Conservation (phyloP, 805 yeast species). For the Saccharomyces mikatae region DNA sequence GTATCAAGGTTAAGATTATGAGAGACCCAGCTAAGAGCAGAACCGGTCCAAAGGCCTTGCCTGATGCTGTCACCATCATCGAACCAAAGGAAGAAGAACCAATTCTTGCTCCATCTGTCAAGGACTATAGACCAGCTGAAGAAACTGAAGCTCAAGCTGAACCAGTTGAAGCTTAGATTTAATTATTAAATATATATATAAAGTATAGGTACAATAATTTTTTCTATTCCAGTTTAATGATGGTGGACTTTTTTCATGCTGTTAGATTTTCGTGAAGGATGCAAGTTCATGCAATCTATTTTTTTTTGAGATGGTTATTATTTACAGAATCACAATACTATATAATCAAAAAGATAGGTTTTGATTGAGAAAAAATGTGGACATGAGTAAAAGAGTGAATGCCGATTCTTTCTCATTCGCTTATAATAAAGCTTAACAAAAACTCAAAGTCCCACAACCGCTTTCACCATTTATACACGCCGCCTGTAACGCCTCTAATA, state of each 20-base stretch:
- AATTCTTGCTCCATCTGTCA: constrained; percentile 73
- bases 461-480: constrained; percentile 49
- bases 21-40: constrained; percentile 89
- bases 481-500: constrained; percentile 42
- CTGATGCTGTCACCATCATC: constrained; percentile 86
- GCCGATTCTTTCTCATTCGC: not conserved
- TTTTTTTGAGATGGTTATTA: not conserved
- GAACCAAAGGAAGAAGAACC: constrained; percentile 93
- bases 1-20: constrained; percentile 99
- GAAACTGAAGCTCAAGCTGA: constrained; percentile 19
- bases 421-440: not conserved
- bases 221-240: not conserved
- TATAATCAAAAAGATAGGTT: not conserved
- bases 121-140: constrained; percentile 51
- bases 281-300: not conserved
- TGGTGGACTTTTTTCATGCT: not conserved
- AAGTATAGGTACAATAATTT: not conserved
- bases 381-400: not conserved
- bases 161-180: constrained; percentile 16
- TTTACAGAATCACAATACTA: not conserved
- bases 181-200: not conserved
- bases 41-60: constrained; percentile 83
- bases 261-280: not conserved
- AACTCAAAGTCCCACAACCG: not conserved
- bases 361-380: not conserved